phyloP scores from a whole-genome alignment of 495 filamentous ascomycete genomes.

The Penicillium steckii region DNA sequence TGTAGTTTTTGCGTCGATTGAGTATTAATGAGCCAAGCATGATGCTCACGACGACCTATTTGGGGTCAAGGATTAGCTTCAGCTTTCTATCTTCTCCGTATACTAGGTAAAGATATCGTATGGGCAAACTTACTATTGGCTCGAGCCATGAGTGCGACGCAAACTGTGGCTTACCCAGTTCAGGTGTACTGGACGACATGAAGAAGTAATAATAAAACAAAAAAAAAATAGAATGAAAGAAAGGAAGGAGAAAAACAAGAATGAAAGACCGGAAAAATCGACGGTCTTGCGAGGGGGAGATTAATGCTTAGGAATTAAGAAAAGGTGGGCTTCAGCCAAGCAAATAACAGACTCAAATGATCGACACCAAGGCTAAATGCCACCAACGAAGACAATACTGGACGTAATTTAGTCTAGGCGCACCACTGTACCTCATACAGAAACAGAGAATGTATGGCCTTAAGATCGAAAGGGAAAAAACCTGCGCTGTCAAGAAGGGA shows the following conservation, averaged over 20 bases:
- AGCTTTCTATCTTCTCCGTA: neutral
- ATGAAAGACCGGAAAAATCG: neutral
- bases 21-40: constrained; percentile 56
- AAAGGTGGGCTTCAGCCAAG: neutral
- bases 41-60: constrained; percentile 57
- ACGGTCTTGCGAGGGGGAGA: neutral
- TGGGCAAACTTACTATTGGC: constrained; percentile 48
- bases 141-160: constrained; percentile 53
- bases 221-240: neutral
- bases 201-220: neutral
- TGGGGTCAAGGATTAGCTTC: constrained; percentile 3
- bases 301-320: neutral
- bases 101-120: neutral
- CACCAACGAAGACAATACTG: too few species aligned
- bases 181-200: constrained; percentile 13
- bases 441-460: too few species aligned
- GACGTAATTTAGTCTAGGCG: neutral
- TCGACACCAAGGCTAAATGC: neutral
- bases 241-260: neutral
- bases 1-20: constrained; percentile 50
- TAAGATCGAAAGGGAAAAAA: neutral
- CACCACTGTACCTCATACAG: neutral
- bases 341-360: neutral
- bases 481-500: neutral
- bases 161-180: constrained; percentile 33